Percentiles rank a stretch among this genome's conserved stretches.
phyloP scores from a whole-genome alignment of 192 early-diverging fungal genomes.

The Chytriomyces confervae region DNA sequence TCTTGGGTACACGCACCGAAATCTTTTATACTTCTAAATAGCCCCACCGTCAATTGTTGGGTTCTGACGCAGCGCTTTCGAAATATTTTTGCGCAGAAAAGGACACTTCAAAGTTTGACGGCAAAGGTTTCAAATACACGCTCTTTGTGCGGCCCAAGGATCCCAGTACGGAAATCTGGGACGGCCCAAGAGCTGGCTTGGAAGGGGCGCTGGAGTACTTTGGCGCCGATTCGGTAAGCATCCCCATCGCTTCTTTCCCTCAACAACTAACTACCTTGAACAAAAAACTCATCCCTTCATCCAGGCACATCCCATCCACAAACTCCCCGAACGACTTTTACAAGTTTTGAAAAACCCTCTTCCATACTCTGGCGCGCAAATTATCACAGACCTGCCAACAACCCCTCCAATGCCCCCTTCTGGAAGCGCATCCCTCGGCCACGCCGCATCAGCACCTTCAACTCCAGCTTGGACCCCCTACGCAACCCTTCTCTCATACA shows the following conservation, averaged over 20 bases:
- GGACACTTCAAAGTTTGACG: conserved; percentile 30
- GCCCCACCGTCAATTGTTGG: background rate
- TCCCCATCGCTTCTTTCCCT: background rate
- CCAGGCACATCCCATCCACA: conserved; percentile 44
- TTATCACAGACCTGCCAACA: conserved; percentile 44
- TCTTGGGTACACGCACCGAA: conserved; percentile 33
- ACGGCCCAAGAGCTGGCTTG: conserved; percentile 85
- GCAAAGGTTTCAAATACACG: conserved; percentile 71
- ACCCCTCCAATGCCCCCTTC: conserved; percentile 6
- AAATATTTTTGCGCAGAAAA: conserved; percentile 33
- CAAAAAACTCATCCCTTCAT: background rate
- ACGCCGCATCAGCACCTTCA: conserved; percentile 28
- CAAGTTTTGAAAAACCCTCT: conserved; percentile 9
- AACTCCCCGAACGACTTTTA: conserved; percentile 33
- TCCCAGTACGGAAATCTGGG: conserved; percentile 83
- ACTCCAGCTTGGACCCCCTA: conserved; percentile 34
- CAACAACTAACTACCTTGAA: background rate
- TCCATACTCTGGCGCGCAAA: background rate
- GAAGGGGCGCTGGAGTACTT: conserved; percentile 76
- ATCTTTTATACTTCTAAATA: background rate
- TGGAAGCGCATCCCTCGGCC: background rate
- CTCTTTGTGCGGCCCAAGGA: conserved; percentile 88
- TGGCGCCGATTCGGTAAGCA: conserved; percentile 79
- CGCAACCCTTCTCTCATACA: conserved; percentile 24
- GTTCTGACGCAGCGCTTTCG: background rate